These are phyloP conservation scores for Selenicereus undatus DNA, from an alignment of 148 eudicot genomes.

Conservation along the genomic window DNA sequence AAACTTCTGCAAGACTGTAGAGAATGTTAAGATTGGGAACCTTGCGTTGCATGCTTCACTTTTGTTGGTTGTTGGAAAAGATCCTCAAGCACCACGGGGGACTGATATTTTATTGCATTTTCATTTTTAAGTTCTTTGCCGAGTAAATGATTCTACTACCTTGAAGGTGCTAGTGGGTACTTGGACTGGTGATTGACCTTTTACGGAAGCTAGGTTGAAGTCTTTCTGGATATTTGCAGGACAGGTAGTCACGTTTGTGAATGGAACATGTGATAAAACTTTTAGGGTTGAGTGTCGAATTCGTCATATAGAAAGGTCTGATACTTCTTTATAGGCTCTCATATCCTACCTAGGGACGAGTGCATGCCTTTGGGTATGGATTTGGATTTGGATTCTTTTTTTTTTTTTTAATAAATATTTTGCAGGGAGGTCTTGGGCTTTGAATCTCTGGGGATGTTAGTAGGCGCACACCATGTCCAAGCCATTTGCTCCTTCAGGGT, in stretches of 20 bases:
- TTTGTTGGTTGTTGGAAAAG: neutral
- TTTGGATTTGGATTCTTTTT: too few species aligned
- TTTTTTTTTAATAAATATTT: too few species aligned
- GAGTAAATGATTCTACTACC: neutral
- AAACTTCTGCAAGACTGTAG: neutral
- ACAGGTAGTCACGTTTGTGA: neutral
- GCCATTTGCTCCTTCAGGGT: too few species aligned
- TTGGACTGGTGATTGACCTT: neutral
- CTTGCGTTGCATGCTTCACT: neutral
- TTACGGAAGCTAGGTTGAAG: neutral
- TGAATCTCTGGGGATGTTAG: neutral
- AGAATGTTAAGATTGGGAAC: neutral
- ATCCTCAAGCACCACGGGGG: too few species aligned
- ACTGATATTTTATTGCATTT: too few species aligned
- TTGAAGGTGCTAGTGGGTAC: neutral
- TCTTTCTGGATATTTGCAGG: neutral
- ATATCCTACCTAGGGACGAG: neutral
- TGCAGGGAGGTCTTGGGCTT: too few species aligned
- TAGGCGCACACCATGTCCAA: neutral
- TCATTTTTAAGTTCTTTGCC: too few species aligned
- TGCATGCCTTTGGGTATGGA: too few species aligned
- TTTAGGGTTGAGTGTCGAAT: neutral
- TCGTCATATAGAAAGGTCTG: neutral
- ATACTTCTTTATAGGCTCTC: neutral
- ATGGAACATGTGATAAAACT: too few species aligned